Conservation (phyloP, 1,284 basidiomycete species). For the Sphaerobolus stellatus region DNA sequence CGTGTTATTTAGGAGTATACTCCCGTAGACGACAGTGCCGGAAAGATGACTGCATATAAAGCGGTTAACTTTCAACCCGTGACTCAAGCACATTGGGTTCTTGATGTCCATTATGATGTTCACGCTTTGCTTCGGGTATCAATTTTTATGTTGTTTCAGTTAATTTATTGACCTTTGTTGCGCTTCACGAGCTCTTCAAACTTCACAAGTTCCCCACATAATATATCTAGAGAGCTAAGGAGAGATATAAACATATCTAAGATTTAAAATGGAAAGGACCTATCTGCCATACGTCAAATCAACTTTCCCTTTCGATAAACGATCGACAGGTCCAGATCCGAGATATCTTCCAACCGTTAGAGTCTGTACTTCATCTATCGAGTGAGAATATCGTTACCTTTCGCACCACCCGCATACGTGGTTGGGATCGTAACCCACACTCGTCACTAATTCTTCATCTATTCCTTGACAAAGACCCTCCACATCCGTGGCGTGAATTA, state of each 20-base stretch:
- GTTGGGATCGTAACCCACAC: conserved; percentile 92
- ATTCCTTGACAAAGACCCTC: conserved; percentile 97
- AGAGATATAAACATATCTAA: conserved; percentile 3
- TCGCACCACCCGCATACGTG: conserved; percentile 97
- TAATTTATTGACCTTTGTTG: too few relatives aligned
- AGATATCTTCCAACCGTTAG: conserved; percentile 55
- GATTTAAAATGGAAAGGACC: conserved; percentile 19
- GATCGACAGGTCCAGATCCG: conserved; percentile 85
- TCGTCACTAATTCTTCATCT: conserved; percentile 84
- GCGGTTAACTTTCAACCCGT: too few relatives aligned
- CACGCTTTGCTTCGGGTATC: too few relatives aligned
- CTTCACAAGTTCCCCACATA: conserved; percentile 73
- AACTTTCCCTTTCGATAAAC: conserved; percentile 80
- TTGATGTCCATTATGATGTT: too few relatives aligned
- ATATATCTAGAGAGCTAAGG: conserved; percentile 75
- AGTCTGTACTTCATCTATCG: conserved; percentile 9
- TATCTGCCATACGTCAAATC: conserved; percentile 96
- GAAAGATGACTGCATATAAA: too few relatives aligned
- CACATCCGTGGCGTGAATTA: conserved; percentile 97
- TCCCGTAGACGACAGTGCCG: too few relatives aligned
- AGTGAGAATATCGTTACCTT: conserved; percentile 48
- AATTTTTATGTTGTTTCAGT: too few relatives aligned
- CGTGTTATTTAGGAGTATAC: too few relatives aligned
- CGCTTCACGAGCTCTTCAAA: conserved; percentile 63
- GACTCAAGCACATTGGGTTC: too few relatives aligned